These are phyloP conservation scores for Cryptosporidium muris DNA, from an alignment of 169 alveolate species.

Conservation along the genomic window DNA sequence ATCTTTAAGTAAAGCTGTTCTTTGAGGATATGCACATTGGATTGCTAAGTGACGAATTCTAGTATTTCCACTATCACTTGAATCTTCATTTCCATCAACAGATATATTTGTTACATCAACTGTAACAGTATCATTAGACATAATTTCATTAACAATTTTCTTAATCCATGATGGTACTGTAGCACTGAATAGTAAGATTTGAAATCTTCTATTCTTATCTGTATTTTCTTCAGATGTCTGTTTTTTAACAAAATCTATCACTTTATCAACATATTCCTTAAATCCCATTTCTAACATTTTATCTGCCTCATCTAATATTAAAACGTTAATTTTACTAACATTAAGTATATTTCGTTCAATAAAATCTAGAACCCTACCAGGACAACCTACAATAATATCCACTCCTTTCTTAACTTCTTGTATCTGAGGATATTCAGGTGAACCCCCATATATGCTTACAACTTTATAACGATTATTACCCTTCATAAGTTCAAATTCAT, in stretches of 20 bases:
- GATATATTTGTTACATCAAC: slow-evolving; percentile 77
- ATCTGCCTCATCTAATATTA: slow-evolving; percentile 87
- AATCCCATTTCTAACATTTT: slow-evolving; percentile 88
- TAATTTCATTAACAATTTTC: slow-evolving; percentile 77
- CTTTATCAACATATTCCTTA: slow-evolving; percentile 83
- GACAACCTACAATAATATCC: slow-evolving; percentile 87
- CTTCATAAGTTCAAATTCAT: slow-evolving; percentile 82
- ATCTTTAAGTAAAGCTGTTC: slow-evolving; percentile 86
- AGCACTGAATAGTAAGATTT: slow-evolving; percentile 88
- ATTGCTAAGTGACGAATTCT: slow-evolving; percentile 87
- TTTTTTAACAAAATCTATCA: slow-evolving; percentile 77
- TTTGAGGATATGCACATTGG: slow-evolving; percentile 82
- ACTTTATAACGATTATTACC: slow-evolving; percentile 78
- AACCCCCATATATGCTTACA: slow-evolving; percentile 88
- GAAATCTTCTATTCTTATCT: slow-evolving; percentile 69
- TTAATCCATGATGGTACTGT: slow-evolving; percentile 91
- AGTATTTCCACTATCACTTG: slow-evolving; percentile 81
- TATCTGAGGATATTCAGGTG: slow-evolving; percentile 79
- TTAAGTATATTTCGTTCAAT: slow-evolving; percentile 82
- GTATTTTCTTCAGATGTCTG: slow-evolving; percentile 49
- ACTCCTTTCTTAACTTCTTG: slow-evolving; percentile 83
- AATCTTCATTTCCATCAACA: slow-evolving; percentile 82
- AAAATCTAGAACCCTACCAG: slow-evolving; percentile 89
- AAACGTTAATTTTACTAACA: slow-evolving; percentile 72
- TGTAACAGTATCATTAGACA: slow-evolving; percentile 66